Conservation (phyloP, 495 filamentous ascomycete species). For the Hypoxylon crocopeplum region DNA sequence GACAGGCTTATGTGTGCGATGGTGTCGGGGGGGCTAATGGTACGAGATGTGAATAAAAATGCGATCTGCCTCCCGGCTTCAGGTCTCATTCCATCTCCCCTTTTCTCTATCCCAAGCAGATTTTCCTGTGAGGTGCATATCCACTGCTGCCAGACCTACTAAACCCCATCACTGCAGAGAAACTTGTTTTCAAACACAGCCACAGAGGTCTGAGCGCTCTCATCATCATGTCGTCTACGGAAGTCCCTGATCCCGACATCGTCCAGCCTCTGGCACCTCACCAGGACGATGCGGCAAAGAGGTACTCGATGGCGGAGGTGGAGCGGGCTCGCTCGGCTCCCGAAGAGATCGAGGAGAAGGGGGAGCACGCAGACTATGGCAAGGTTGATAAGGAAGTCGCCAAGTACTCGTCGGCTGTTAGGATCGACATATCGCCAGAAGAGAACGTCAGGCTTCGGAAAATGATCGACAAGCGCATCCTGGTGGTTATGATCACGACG, state of each 20-base stretch:
- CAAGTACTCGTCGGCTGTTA: conserved; percentile 61
- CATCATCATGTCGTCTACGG: conserved; percentile 25
- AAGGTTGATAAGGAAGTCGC: conserved; percentile 70
- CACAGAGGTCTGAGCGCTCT: background rate
- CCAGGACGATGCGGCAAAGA: conserved; percentile 32
- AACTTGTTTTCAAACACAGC: background rate
- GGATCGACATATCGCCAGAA: conserved; percentile 59
- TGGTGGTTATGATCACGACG: conserved; percentile 61
- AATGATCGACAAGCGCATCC: conserved; percentile 57
- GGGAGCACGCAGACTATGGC: conserved; percentile 58
- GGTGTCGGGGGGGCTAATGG: conserved; percentile 18
- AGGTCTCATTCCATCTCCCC: background rate
- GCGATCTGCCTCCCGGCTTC: conserved; percentile 4
- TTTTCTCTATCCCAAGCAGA: background rate
- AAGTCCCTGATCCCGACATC: conserved; percentile 30
- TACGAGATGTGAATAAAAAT: conserved; percentile 30
- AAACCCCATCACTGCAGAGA: background rate
- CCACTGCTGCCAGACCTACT: background rate
- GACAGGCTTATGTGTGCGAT: conserved; percentile 12
- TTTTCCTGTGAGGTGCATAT: background rate
- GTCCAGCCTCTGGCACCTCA: conserved; percentile 9
- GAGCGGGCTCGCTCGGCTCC: conserved; percentile 52
- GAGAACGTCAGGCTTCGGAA: conserved; percentile 60
- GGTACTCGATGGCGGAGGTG: conserved; percentile 56
- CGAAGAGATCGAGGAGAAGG: conserved; percentile 47